These are phyloP conservation scores for Tricholoma hemisulphureum DNA, from an alignment of 768 basidiomycete species.

Conservation along the genomic window DNA sequence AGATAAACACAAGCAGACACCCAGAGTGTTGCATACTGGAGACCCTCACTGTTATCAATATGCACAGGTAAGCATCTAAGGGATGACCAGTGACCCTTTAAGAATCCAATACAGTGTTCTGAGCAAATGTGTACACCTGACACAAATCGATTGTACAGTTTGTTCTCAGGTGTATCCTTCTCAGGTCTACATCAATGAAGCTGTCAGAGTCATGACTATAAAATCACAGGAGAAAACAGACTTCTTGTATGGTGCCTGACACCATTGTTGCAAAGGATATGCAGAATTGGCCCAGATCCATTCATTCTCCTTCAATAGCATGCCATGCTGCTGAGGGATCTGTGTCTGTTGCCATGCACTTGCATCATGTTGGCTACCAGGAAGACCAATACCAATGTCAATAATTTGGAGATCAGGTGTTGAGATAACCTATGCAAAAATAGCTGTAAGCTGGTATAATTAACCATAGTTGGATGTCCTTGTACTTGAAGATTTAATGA, in stretches of 20 bases:
- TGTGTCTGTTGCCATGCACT: constrained; percentile 29
- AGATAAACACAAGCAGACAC: no score
- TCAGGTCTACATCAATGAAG: constrained; percentile 17
- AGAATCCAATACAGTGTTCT: constrained; percentile 26
- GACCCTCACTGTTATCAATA: constrained; percentile 23
- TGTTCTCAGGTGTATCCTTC: no score
- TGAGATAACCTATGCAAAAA: constrained; percentile 14
- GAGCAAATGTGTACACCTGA: no score
- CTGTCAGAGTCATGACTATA: not conserved
- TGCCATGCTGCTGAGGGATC: constrained; percentile 17
- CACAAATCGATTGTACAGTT: no score
- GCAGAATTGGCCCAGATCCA: constrained; percentile 34
- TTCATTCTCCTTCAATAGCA: constrained; percentile 24
- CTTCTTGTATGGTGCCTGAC: constrained; percentile 24
- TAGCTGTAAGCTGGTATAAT: constrained; percentile 38
- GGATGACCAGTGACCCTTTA: constrained; percentile 29
- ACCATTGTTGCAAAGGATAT: constrained; percentile 25
- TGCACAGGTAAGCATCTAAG: constrained; percentile 21
- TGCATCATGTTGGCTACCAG: constrained; percentile 34
- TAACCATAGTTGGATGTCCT: no score
- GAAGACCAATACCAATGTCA: constrained; percentile 29
- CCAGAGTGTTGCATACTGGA: no score
- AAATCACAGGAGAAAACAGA: constrained; percentile 6
- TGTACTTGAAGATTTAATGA: no score
- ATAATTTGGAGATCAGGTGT: constrained; percentile 23